These are phyloP conservation scores for Fusarium veterinarium DNA, from an alignment of 2,329 filamentous ascomycete species.

Conservation along the genomic window DNA sequence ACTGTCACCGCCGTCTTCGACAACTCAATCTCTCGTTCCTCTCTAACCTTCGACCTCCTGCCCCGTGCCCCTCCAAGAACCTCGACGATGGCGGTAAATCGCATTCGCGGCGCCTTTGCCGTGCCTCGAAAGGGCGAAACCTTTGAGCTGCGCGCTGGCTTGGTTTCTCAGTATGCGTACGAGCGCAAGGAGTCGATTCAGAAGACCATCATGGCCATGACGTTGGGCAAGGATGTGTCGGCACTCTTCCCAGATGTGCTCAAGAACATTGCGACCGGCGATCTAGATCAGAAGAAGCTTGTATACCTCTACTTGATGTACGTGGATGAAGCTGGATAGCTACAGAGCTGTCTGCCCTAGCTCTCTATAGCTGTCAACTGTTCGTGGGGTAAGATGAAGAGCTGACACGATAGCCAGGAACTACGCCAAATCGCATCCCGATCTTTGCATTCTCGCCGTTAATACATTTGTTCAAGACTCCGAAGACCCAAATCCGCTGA, in stretches of 20 bases:
- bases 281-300: conserved; percentile 99
- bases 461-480: conserved; percentile 99
- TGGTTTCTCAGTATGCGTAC: conserved; percentile 99
- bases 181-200: conserved; percentile 99
- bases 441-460: conserved; percentile 97
- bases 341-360: not conserved
- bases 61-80: conserved; percentile 43
- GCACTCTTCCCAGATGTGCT: conserved; percentile 96
- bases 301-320: conserved; percentile 98
- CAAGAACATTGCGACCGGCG: conserved; percentile 96
- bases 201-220: conserved; percentile 99
- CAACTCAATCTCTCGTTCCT: conserved; percentile 12
- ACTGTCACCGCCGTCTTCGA: conserved; percentile 39
- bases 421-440: conserved; percentile 98
- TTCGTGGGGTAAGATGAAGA: conserved; percentile 1
- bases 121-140: conserved; percentile 97
- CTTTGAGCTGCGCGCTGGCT: conserved; percentile 92
- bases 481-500: conserved; percentile 96
- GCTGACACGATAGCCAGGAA: conserved; percentile 71
- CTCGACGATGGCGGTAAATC: conserved; percentile 87
- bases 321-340: conserved; percentile 46
- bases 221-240: conserved; percentile 96
- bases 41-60: conserved; percentile 3
- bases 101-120: conserved; percentile 93
- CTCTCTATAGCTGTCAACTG: conserved; percentile 7